Percentiles rank a stretch among this genome's conserved stretches.
phyloP scores from a whole-genome alignment of 164 flowering plant genomes.

The Houttuynia cordata region DNA sequence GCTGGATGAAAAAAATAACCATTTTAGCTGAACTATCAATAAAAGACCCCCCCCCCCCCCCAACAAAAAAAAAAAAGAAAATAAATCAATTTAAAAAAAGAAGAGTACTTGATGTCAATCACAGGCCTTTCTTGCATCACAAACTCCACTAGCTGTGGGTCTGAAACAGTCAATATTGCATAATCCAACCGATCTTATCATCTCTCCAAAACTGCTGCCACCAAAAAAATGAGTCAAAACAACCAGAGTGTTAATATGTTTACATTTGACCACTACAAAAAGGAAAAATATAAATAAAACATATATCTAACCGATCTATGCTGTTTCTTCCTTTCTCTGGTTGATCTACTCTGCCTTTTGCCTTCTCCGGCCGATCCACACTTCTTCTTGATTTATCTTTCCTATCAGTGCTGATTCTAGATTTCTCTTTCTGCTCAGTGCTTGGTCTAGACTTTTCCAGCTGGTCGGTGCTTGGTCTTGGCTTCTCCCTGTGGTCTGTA shows the following conservation, averaged over 20 bases:
- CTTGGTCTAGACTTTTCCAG: slow-evolving; percentile 44
- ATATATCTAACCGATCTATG: slow-evolving; percentile 59
- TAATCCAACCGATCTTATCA: slow-evolving; percentile 66
- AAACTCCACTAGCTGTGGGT: slow-evolving; percentile 19
- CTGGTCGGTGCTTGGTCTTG: slow-evolving; percentile 31
- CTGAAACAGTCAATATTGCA: slow-evolving; percentile 86
- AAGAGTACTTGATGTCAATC: not conserved
- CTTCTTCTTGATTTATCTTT: slow-evolving; percentile 44
- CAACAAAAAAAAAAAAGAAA: not conserved
- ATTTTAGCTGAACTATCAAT: not conserved
- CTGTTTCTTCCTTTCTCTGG: slow-evolving; percentile 66
- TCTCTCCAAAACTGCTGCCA: slow-evolving; percentile 47
- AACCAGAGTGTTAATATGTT: slow-evolving; percentile 3
- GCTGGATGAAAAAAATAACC: not conserved
- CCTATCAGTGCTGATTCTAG: slow-evolving; percentile 35
- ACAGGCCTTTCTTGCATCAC: slow-evolving; percentile 12
- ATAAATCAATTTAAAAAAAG: no score
- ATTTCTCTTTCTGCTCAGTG: slow-evolving; percentile 42
- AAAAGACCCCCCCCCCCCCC: not conserved
- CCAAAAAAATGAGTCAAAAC: slow-evolving; percentile 20
- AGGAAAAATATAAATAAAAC: not conserved
- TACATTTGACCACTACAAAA: not conserved
- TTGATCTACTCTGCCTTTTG: slow-evolving; percentile 43
- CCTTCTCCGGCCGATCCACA: slow-evolving; percentile 31
- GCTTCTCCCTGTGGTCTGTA: slow-evolving; percentile 40